Evolutionary conservation across 2,329 filamentous ascomycete genomes (phyloP), one percentile per base, ranked within the genome.

Genomic region (Diaporthe sp.): DNA sequence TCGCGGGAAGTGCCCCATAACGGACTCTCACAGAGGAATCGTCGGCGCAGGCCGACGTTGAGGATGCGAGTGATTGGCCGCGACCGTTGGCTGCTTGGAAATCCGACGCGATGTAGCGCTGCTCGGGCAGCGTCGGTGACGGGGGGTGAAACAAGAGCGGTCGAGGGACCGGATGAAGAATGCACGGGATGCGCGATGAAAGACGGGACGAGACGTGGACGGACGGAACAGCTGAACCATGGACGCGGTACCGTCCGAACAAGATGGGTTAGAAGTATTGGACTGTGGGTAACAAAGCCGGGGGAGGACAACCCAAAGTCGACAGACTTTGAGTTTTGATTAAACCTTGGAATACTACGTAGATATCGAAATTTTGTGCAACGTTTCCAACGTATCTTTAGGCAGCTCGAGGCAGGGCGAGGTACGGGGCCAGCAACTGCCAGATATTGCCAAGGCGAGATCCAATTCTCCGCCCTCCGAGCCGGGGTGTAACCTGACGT

Each of bases 391-490:
- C 25, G 40, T 64, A 30, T 30, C 25, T 33, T 61, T 60, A 35
- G 55, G 33, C 22, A 58, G 22, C 15, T 3, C 25, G 54, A 28
- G 54, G 19, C 12, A 35, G 2, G 33, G 25, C n/a, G n/a, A 47
- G 28, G 25, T 61, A 66, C 28, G 12, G 40, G n/a, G n/a, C 40
- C 28, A 47, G 42, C 61, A n/a, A 19, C 42, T 64, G 30, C 22
- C 42, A 35, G 64, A 67, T 25, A 67, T 22, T 52, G 61, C 61
- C 61, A 52, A 67, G 42, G 10, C 61, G 19, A 67, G 61, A 67
- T 67, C 42, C 28, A 52, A 52, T 67, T 40, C 64, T 67, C 64
- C 64, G 61, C 42, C 61, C 61, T 67, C 61, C 61, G 61, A 50
- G 30, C 25, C 12, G 60, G 19, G 42, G 30, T 67, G 42, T 10